These are phyloP conservation scores for Omphalotus guepiniiformis DNA, from an alignment of 768 basidiomycete species.

Conservation along the genomic window DNA sequence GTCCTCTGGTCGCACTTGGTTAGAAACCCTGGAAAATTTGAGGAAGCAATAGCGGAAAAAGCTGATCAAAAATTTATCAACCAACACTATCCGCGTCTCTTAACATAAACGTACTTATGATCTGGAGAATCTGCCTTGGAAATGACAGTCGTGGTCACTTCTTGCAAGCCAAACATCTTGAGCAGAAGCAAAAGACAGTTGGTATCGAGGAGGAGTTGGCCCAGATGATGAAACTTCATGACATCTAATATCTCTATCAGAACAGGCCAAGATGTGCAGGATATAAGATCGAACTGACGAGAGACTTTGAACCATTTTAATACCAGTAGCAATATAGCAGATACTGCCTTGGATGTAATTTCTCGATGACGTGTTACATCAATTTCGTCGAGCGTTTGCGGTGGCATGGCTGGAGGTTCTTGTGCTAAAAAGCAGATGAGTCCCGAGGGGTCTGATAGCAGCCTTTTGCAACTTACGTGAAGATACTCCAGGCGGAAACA, in stretches of 20 bases:
- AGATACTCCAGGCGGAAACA: slow-evolving; percentile 66
- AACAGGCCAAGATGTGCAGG: background rate
- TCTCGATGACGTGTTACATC: slow-evolving; percentile 95
- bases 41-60: slow-evolving; percentile 94
- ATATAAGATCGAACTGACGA: slow-evolving; percentile 51
- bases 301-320: slow-evolving; percentile 99
- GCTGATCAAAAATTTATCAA: slow-evolving; percentile 36
- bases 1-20: slow-evolving; percentile 59
- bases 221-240: slow-evolving; percentile 98
- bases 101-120: slow-evolving; percentile 55
- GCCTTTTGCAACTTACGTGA: slow-evolving; percentile 44
- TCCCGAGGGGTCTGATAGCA: background rate
- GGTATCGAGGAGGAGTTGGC: slow-evolving; percentile 92
- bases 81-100: background rate
- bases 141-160: slow-evolving; percentile 79
- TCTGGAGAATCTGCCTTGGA: slow-evolving; percentile 86
- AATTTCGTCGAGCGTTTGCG: slow-evolving; percentile 83
- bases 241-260: slow-evolving; percentile 65
- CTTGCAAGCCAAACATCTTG: slow-evolving; percentile 98
- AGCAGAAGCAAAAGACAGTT: slow-evolving; percentile 91
- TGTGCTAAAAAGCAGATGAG: slow-evolving; percentile 21
- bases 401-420: slow-evolving; percentile 58
- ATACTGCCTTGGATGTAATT: slow-evolving; percentile 95
- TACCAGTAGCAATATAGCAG: slow-evolving; percentile 84
- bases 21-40: slow-evolving; percentile 66